Base-by-base conservation (phyloP, 345 rosid genomes). In the Atalantia buxifolia region DNA sequence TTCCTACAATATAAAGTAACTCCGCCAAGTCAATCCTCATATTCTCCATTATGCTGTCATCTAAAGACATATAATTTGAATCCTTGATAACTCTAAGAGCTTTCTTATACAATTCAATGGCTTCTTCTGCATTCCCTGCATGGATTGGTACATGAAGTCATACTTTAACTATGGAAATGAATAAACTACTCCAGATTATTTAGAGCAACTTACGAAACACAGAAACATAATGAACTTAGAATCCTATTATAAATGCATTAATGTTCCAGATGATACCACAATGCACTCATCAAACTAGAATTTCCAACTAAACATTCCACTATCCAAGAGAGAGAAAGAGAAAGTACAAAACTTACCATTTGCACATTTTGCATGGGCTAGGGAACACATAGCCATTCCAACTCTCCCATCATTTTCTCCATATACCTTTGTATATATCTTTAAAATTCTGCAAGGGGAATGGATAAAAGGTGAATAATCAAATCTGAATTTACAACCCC, bases 11-110 rank as follows among this genome's bases (percentile, higher is more conserved):
- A 85, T 93, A 97, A 83, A 93, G 98, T 71, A 93, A 71, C 81
- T 93, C 98, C 22, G 95, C 98, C 85, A 95, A 88, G 83, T 95
- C 97, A 85, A 90, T 88, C 83, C 93, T 90, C 92, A 94, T 85
- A 81, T 85, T 90, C 88, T 89, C 97, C 88, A 93, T 79, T 74
- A 89, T 28, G 70, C 79, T 67, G 72, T 93, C 89, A 81, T 92
- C 97, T 62, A 86, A 55, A 45, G 88, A 82, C 89, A 86, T 68
- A 78, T 85, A 87, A 78, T 87, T 89, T 78, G 95, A 84, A 76
- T 84, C 91, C 82, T 90, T 90, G 77, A 95, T 87, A 60, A 92
- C 81, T 76, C 75, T 82, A 70, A 93, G 85, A 77, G 93, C 97
- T 0, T 79, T 89, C 86, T 80, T 90, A 72, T 95, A 95, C 61